Percentiles rank a stretch among this genome's conserved stretches.
Evolutionary conservation across 208 protist genomes (phyloP).

Genomic region (Acanthamoeba sp.): DNA sequence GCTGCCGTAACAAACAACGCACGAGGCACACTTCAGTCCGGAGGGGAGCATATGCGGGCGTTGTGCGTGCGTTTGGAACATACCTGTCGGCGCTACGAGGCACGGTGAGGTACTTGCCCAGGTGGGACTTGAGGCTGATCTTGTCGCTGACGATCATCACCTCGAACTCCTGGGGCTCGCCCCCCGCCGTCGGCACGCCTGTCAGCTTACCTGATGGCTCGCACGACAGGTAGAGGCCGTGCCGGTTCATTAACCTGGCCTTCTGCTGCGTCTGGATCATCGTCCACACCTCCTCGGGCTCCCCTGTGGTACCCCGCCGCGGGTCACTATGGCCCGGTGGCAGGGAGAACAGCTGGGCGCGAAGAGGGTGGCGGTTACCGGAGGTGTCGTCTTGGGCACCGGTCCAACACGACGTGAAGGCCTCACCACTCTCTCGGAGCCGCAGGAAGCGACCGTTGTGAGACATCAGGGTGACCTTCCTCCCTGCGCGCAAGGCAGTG

Average conservation of each 20-base stretch:
- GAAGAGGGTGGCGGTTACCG: neutral
- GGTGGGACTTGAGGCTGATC: neutral
- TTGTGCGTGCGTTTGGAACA: neutral
- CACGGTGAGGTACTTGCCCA: neutral
- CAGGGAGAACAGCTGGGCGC: too few relatives aligned
- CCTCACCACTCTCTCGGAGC: neutral
- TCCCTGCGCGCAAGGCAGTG: neutral
- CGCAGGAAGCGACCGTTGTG: neutral
- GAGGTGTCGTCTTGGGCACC: neutral
- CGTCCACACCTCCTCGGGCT: neutral
- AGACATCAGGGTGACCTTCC: neutral
- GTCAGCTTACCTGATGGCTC: neutral
- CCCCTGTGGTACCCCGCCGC: neutral
- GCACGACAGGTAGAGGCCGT: slow-evolving; percentile 14
- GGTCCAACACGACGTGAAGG: neutral
- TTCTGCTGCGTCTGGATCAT: neutral
- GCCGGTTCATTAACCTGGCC: neutral
- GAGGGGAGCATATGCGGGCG: neutral
- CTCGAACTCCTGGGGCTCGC: neutral
- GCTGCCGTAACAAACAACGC: too few relatives aligned
- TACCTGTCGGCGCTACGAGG: neutral
- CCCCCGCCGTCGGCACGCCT: neutral
- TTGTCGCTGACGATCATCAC: slow-evolving; percentile 26
- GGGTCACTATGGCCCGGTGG: too few relatives aligned
- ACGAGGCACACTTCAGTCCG: too few relatives aligned